These are phyloP conservation scores for Arabidopsis hybrid DNA, from an alignment of 441 rosid genomes.

Conservation along the genomic window DNA sequence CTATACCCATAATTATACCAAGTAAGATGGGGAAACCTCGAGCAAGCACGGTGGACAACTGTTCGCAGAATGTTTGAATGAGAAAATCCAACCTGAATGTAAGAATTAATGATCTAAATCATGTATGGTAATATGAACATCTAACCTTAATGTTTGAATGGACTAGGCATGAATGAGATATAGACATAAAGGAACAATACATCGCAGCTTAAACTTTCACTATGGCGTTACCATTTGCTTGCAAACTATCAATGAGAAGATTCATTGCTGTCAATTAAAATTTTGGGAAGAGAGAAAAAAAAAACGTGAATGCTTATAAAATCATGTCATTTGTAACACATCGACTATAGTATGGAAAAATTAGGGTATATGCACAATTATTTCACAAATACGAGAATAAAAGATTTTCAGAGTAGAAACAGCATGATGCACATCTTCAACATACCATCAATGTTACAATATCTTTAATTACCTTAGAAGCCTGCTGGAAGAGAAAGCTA, in stretches of 20 bases:
- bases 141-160: constrained; percentile 59
- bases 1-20: constrained; percentile 51
- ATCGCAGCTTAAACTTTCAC: constrained; percentile 1
- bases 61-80: constrained; percentile 89
- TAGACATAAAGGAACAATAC: constrained; percentile 3
- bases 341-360: neutral
- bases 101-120: constrained; percentile 28
- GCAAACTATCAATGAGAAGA: constrained; percentile 3
- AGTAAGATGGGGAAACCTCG: constrained; percentile 77
- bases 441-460: constrained; percentile 19
- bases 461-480: constrained; percentile 77
- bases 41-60: constrained; percentile 74
- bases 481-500: constrained; percentile 97
- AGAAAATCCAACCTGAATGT: constrained; percentile 90
- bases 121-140: constrained; percentile 60
- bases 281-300: neutral
- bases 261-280: neutral
- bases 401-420: constrained; percentile 14
- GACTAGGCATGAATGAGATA: constrained; percentile 26
- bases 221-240: constrained; percentile 6
- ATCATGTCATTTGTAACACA: constrained; percentile 4
- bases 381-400: constrained; percentile 1
- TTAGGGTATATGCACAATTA: constrained; percentile 8
- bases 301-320: neutral
- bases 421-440: constrained; percentile 22